These are phyloP conservation scores for Orbilia ellipsospora DNA, from an alignment of 2,329 filamentous ascomycete genomes.

Conservation along the genomic window DNA sequence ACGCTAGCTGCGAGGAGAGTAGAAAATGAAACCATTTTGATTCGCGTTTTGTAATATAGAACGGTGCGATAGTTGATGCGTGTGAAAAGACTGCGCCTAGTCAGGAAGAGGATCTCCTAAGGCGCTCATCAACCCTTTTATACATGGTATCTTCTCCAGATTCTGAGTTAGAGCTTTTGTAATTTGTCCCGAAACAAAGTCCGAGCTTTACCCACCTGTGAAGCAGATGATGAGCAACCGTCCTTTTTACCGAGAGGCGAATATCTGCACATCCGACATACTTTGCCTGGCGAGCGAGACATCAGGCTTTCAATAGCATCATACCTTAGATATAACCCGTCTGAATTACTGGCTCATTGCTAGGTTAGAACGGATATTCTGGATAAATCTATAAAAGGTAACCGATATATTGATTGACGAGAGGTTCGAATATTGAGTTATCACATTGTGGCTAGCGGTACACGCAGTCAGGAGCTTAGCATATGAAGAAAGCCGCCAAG, in stretches of 20 bases:
- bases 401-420: slow-evolving; percentile 30
- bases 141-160: slow-evolving; percentile 11
- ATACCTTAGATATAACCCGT: slow-evolving; percentile 33
- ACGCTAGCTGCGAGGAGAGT: slow-evolving; percentile 55
- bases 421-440: neutral
- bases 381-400: slow-evolving; percentile 53
- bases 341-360: slow-evolving; percentile 18
- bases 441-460: too few species aligned
- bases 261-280: slow-evolving; percentile 32
- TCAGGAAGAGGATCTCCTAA: neutral
- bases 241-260: slow-evolving; percentile 16
- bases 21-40: slow-evolving; percentile 52
- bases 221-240: neutral
- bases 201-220: too few species aligned
- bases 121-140: slow-evolving; percentile 22
- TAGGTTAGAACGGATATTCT: slow-evolving; percentile 48
- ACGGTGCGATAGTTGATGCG: slow-evolving; percentile 9
- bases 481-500: slow-evolving; percentile 1
- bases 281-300: slow-evolving; percentile 30
- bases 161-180: too few species aligned
- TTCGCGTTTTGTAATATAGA: slow-evolving; percentile 3
- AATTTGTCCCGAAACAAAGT: too few species aligned
- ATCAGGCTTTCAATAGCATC: slow-evolving; percentile 24
- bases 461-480: neutral
- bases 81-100: too few species aligned